These are phyloP conservation scores for Trichosanthes truncata DNA, from an alignment of 306 rosid species.

Conservation along the genomic window DNA sequence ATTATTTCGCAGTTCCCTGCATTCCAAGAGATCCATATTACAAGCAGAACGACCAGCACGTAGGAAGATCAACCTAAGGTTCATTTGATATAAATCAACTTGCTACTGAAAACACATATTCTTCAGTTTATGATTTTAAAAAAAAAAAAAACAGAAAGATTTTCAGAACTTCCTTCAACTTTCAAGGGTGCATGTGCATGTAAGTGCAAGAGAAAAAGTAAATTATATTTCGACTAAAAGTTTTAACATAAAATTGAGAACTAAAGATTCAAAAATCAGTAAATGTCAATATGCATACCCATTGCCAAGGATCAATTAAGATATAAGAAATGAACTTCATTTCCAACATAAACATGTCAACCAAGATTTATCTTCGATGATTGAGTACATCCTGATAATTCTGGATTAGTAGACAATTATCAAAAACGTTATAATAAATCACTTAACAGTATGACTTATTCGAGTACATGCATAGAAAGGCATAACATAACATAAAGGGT, in stretches of 20 bases:
- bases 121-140: neutral
- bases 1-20: constrained; percentile 35
- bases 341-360: neutral
- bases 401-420: neutral
- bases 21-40: neutral
- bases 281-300: neutral
- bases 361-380: neutral
- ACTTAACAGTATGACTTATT: neutral
- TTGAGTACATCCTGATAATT: neutral
- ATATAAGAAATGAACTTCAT: neutral
- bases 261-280: neutral
- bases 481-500: neutral
- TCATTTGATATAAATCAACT: neutral
- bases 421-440: too few species aligned
- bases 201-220: neutral
- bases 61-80: neutral
- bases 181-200: neutral
- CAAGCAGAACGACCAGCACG: neutral
- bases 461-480: neutral
- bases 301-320: neutral
- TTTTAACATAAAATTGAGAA: neutral
- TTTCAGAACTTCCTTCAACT: neutral
- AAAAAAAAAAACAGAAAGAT: too few species aligned
- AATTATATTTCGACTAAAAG: neutral
- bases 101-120: neutral